These are phyloP conservation scores for Lachnellula suecica DNA, from an alignment of 2,329 filamentous ascomycete species.

Conservation along the genomic window DNA sequence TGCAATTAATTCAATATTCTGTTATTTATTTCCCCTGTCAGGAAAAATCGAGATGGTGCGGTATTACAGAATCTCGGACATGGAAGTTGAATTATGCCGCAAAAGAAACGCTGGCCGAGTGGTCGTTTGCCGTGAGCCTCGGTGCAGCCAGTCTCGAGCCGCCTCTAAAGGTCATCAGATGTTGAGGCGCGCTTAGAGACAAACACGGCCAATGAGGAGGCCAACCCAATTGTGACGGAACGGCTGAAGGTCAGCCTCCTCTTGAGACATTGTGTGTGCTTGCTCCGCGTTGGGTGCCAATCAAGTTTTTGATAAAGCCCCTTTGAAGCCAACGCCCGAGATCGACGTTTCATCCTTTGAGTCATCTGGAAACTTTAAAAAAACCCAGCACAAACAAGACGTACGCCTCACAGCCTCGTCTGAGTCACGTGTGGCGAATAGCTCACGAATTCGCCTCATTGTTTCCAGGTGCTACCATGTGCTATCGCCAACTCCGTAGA, in stretches of 20 bases:
- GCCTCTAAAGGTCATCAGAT: conserved; percentile 4
- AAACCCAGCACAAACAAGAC: neutral
- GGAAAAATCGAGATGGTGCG: conserved; percentile 1
- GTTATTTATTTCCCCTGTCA: neutral
- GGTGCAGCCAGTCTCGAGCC: conserved; percentile 5
- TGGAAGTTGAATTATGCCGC: conserved; percentile 5
- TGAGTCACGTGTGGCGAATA: conserved; percentile 12
- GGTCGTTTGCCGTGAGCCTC: neutral
- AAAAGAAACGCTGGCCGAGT: neutral
- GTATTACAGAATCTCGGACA: neutral
- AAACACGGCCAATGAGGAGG: conserved; percentile 1
- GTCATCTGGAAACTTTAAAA: conserved; percentile 1
- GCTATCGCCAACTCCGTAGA: neutral
- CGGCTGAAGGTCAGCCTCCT: conserved; percentile 9
- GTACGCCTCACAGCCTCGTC: neutral
- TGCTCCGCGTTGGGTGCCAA: neutral
- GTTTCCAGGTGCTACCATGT: neutral
- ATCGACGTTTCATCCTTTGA: conserved; percentile 6
- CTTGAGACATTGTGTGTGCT: conserved; percentile 5
- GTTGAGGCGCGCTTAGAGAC: conserved; percentile 5
- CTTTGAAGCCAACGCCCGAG: neutral
- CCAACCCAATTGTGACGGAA: neutral
- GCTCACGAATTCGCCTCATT: neutral
- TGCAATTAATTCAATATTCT: neutral
- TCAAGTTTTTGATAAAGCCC: neutral